These are phyloP conservation scores for Curvularia sp. DNA, from an alignment of 2,329 filamentous ascomycete genomes.

Conservation along the genomic window DNA sequence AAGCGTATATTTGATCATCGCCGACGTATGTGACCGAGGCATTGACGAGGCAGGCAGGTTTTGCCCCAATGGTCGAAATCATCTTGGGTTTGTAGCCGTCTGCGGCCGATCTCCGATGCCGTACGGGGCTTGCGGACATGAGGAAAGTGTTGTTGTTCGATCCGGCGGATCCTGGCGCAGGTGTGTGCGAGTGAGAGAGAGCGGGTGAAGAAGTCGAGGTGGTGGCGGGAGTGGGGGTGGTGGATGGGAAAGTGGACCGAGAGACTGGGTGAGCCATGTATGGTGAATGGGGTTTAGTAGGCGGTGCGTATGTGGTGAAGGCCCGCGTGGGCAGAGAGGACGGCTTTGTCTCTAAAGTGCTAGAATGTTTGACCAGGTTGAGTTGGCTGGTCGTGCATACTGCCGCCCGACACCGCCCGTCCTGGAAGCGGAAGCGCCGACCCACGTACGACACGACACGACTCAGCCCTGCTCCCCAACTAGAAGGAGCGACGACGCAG, in stretches of 20 bases:
- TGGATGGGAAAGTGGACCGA: constrained; percentile 32
- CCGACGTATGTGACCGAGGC: constrained; percentile 98
- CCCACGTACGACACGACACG: constrained; percentile 19
- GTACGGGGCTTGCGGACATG: constrained; percentile 78
- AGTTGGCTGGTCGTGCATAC: constrained; percentile 21
- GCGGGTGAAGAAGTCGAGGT: constrained; percentile 45
- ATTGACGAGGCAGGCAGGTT: constrained; percentile 94
- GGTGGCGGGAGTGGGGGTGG: constrained; percentile 34
- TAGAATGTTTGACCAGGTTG: constrained; percentile 36
- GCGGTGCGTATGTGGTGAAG: constrained; percentile 23
- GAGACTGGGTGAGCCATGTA: constrained; percentile 43
- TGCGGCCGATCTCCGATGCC: constrained; percentile 57
- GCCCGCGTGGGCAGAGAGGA: constrained; percentile 28
- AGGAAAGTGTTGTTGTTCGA: constrained; percentile 83
- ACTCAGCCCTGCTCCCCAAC: constrained; percentile 18
- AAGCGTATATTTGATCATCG: constrained; percentile 96
- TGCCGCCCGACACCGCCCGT: constrained; percentile 16
- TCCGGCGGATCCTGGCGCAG: constrained; percentile 58
- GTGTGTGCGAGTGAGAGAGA: constrained; percentile 36
- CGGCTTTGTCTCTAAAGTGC: constrained; percentile 29
- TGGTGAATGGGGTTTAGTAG: constrained; percentile 17
- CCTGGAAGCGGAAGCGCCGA: constrained; percentile 25
- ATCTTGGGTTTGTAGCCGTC: constrained; percentile 87
- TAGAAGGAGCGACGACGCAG: constrained; percentile 1
- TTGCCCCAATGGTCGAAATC: constrained; percentile 65